Base-by-base conservation (phyloP, 1,284 basidiomycete species). In the Ceratobasidium sp. region DNA sequence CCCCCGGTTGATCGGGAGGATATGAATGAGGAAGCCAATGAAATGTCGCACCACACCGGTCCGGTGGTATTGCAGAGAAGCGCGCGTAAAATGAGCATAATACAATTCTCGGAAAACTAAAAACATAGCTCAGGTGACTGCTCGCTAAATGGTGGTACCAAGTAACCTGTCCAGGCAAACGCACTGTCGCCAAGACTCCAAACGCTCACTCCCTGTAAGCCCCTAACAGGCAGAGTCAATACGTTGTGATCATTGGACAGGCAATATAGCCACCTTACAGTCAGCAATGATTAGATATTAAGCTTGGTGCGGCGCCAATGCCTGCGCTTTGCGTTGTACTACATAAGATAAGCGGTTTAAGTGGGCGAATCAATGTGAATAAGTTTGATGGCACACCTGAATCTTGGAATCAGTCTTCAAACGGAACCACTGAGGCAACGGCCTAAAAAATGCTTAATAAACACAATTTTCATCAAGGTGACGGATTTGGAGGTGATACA, bases 391-490 rank as follows among this genome's bases (percentile, higher is more conserved):
- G 83, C 92, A 86, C 85, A 96, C 95, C 87, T 96, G 95, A 84
- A 97, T 97, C 89, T 96, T 97, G 81, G 92, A 95, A 87, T 96
- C 97, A 83, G 95, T 94, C 91, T 98, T 98, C 82, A 98, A 90
- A 83, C 97, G 95, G 92, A 97, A 98, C 97, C 97, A 99, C 85
- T 97, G 96, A 81, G 97, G 97, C 81, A 99, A 97, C 82, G 97
- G 97, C 85, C 95, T 95, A 71, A 33, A 49, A 46, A n/a, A 28
- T 12, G 6, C 13, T 15, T 13, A 10, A 46, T 39, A 9, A 58
- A n/a, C n/a, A n/a, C n/a, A n/a, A n/a, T n/a, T n/a, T 5, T 40
- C 39, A 40, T 63, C 10, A 7, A 10, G 33, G 28, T 6, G 10
- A 15, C 4, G 10, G 33, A 39, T 3, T 40, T 6, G 7, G 10